A percentile compares a stretch with the other conserved stretches of the same genome.
phyloP scores from a whole-genome alignment of 1,139 yeast species.

The Pichia inconspicua region DNA sequence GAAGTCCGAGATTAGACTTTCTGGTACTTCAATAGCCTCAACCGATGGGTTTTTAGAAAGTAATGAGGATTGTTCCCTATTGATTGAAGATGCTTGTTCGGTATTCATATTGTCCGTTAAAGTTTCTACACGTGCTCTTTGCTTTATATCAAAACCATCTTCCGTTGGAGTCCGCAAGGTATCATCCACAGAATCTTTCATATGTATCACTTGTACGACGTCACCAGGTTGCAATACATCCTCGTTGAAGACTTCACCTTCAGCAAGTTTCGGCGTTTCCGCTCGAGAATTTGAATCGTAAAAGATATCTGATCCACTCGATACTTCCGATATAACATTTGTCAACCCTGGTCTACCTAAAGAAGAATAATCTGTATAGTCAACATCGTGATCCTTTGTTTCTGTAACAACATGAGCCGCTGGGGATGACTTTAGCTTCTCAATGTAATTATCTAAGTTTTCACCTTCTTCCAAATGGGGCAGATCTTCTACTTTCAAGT shows the following conservation, averaged over 20 bases:
- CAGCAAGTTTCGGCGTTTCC: not conserved
- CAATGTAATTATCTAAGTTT: constrained; percentile 7
- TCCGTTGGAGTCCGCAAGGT: not conserved
- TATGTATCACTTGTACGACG: not conserved
- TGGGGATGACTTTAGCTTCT: constrained; percentile 5
- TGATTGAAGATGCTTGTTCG: not conserved
- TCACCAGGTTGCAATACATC: not conserved
- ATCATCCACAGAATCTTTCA: not conserved
- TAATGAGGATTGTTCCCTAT: not conserved
- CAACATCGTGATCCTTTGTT: not conserved
- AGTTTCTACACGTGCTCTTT: not conserved
- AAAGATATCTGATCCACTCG: constrained; percentile 15
- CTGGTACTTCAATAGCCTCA: not conserved
- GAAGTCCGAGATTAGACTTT: not conserved
- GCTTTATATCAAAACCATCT: not conserved
- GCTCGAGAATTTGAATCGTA: constrained; percentile 11
- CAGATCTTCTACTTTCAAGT: constrained; percentile 10
- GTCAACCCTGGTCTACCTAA: constrained; percentile 2
- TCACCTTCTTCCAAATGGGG: constrained; percentile 11
- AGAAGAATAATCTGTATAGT: not conserved
- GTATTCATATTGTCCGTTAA: not conserved
- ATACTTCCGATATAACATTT: constrained; percentile 6
- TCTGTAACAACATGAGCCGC: not conserved
- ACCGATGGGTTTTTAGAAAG: not conserved
- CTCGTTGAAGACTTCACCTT: not conserved